Evolutionary conservation across 2,329 filamentous ascomycete species (phyloP).

Genomic region (Ceratocystis papillata): DNA sequence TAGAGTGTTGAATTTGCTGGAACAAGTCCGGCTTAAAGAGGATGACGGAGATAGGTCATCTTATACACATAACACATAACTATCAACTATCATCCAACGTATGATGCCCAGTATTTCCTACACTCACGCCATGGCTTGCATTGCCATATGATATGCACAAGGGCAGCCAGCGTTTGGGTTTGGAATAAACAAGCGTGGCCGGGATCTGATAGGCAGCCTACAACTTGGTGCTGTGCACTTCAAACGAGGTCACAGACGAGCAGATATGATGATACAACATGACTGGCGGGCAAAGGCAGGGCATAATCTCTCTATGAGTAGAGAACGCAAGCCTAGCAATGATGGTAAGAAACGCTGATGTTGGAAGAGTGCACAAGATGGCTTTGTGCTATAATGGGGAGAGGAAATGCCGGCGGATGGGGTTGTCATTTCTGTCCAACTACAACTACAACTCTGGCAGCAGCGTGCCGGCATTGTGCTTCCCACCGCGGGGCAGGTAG

Average conservation of each 20-base stretch:
- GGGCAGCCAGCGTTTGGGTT: neutral
- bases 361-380: too few species aligned
- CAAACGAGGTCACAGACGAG: neutral
- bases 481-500: too few species aligned
- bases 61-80: neutral
- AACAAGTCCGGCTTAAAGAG: neutral
- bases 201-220: slow-evolving; percentile 6
- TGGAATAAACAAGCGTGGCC: neutral
- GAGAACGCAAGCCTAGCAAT: too few species aligned
- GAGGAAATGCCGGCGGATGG: too few species aligned
- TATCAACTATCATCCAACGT: too few species aligned
- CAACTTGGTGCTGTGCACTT: neutral
- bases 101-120: neutral
- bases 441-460: too few species aligned
- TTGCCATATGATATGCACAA: slow-evolving; percentile 1
- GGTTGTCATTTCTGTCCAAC: too few species aligned
- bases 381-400: too few species aligned
- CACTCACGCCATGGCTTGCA: neutral
- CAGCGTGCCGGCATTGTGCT: too few species aligned
- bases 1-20: neutral
- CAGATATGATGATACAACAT: neutral
- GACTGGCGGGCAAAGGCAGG: neutral
- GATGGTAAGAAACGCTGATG: too few species aligned
- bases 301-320: neutral
- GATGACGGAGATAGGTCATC: neutral